A percentile compares a stretch with the other conserved stretches of the same genome.
These are phyloP conservation scores for Mortierella hygrophila DNA, from an alignment of 192 early-diverging fungal genomes.

Conservation along the genomic window DNA sequence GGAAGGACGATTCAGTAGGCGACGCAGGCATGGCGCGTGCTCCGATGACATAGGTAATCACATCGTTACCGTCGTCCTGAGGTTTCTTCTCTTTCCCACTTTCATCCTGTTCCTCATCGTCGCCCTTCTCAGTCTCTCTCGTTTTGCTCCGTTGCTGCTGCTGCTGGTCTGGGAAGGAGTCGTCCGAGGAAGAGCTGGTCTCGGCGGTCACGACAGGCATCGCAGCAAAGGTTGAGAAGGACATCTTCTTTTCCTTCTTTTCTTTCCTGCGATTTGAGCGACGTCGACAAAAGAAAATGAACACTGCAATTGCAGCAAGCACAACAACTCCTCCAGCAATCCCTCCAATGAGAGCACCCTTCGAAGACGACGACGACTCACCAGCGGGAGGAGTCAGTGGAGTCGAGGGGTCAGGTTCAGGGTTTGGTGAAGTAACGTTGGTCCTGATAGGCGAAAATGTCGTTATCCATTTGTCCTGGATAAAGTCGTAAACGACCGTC, in stretches of 20 bases:
- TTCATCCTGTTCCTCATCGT: neutral
- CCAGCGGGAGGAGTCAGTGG: neutral
- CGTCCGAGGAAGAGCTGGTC: neutral
- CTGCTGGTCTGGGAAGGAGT: neutral
- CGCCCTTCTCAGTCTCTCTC: too few species aligned
- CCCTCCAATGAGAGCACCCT: neutral
- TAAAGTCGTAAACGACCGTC: neutral
- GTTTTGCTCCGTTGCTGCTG: too few species aligned
- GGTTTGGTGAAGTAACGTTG: neutral
- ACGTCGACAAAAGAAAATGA: neutral
- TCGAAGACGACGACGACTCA: neutral
- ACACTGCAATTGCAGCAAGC: neutral
- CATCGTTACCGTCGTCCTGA: neutral
- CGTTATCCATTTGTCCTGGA: neutral
- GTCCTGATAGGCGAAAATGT: neutral
- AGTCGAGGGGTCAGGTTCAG: neutral
- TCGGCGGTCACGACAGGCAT: neutral
- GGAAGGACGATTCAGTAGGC: too few species aligned
- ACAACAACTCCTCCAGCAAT: neutral
- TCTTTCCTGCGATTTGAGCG: neutral
- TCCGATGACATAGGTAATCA: neutral
- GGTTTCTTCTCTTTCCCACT: neutral
- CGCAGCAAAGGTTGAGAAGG: neutral
- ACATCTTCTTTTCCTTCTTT: neutral
- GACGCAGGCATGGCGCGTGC: neutral